Base-by-base conservation (phyloP, 2,329 filamentous ascomycete species). In the Arthrobotrys pseudoclavata region DNA sequence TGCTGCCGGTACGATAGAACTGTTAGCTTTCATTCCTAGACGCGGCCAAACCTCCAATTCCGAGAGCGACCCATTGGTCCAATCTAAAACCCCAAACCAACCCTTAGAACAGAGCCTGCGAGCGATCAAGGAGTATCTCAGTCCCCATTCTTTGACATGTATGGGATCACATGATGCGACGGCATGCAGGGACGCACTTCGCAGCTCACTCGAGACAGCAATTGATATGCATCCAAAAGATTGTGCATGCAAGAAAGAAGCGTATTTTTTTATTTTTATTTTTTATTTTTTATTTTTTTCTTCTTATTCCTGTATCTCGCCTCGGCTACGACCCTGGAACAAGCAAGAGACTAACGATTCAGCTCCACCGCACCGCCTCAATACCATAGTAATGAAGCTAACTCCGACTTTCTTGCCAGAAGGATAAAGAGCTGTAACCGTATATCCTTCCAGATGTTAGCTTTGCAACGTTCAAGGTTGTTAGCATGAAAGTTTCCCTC, bases 391-490 rank as follows among this genome's bases (percentile, higher is more conserved):
- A 64, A 40, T n/a, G 20, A 29, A 45, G n/a, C 52, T 64, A 64
- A 40, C 26, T 18, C 47, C 60, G 53, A 67, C 53, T 55, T 18
- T 24, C 69, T 52, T 61, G 69, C 62, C 31, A 29, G 69, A 67
- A 76, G 71, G 71, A 63, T 76, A 76, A 75, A 64, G 26, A 52
- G 63, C 45, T 34, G 24, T 62, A n/a, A 34, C 50, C 31, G 29
- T 55, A 24, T 64, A 55, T 66, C 69, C 50, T 74, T 62, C 70
- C 48, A 64, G 45, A 53, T 75, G 63, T 63, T 76, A 69, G 57
- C 61, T 63, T 57, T 69, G 60, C 71, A 76, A 67, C 71, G 71
- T 69, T 76, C 71, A 76, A 63, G 71, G 71, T 76, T 76, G 61
- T 74, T 66, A 40, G 31, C 48, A 55, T 60, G 60, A 52, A 67